Base-by-base conservation (phyloP, 1,284 basidiomycete genomes). In the Marasmius sp. region DNA sequence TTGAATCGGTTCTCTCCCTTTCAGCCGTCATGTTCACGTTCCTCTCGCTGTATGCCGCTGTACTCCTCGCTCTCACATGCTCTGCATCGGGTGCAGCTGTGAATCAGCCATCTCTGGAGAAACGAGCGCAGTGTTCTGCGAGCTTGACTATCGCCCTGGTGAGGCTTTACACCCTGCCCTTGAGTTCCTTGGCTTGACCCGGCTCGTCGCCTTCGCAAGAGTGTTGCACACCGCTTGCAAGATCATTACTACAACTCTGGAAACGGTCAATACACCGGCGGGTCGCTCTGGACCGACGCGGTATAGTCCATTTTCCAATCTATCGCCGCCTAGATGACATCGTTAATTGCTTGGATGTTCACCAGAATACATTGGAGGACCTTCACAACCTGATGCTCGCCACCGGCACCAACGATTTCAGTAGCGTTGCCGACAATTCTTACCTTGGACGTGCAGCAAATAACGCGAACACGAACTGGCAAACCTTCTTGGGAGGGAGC, bases 361-460 rank as follows among this genome's bases (percentile, higher is more conserved):
- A 10, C 38, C 60, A 85, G 83, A 85, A 85, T 65, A 77, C 83
- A 6, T 65, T 84, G 27, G 84, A 85, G 66, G 83, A 85, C 64
- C 67, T 85, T 6, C 81, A 85, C 65, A 84, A 83, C 69, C 69
- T 84, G 59, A 85, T 85, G 80, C 73, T 81, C 9, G 77, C 74
- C 12, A 76, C 75, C 10, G 75, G 72, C 22, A 72, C 68, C 11
- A 68, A 79, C 61, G 70, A 76, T 11, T 83, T 76, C 57, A 60
- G 66, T n/a, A 68, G 70, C 20, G 69, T 82, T 9, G 79, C 79
- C 2, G 76, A 81, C 52, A 69, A 63, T 6, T 81, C 81, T 10
- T 76, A 70, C 65, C 78, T 85, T 58, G 81, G 81, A 7, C 67
- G 66, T 50, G 70, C 75, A 37, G 82, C 79, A 14, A 66, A 77